Percentiles rank a stretch among this genome's conserved stretches.
These are phyloP conservation scores for Ceratocystis smalleyi DNA, from an alignment of 2,329 filamentous ascomycete species.

Conservation along the genomic window DNA sequence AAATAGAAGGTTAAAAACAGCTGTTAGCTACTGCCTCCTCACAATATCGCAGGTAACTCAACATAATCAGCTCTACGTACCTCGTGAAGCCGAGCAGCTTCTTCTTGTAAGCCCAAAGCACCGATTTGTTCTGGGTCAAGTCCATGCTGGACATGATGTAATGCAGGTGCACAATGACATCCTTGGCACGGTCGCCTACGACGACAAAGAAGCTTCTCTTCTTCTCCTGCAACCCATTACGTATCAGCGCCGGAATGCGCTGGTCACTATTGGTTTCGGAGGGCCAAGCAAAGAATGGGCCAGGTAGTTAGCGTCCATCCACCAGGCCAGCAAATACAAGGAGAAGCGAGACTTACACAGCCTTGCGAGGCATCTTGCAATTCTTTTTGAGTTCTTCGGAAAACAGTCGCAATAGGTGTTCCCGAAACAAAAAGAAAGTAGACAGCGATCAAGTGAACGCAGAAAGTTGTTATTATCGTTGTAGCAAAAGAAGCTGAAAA, in stretches of 20 bases:
- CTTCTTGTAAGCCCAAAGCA: slow-evolving; percentile 98
- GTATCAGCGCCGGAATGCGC: slow-evolving; percentile 78
- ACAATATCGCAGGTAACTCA: not conserved
- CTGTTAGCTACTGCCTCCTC: not conserved
- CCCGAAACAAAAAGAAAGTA: not conserved
- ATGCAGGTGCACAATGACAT: slow-evolving; percentile 86
- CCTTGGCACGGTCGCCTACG: slow-evolving; percentile 84
- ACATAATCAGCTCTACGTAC: slow-evolving; percentile 23
- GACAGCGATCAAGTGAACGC: too few relatives aligned
- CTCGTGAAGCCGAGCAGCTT: slow-evolving; percentile 86
- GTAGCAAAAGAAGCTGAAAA: not conserved
- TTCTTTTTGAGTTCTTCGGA: slow-evolving; percentile 1
- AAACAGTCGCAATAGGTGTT: not conserved
- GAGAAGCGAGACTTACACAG: slow-evolving; percentile 28
- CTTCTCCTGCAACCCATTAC: slow-evolving; percentile 86
- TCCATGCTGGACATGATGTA: slow-evolving; percentile 84
- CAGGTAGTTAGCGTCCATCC: not conserved
- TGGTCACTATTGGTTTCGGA: slow-evolving; percentile 45
- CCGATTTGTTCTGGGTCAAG: slow-evolving; percentile 78
- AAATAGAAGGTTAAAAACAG: not conserved
- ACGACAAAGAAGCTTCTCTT: slow-evolving; percentile 97
- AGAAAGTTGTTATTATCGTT: not conserved
- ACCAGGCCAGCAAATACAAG: not conserved
- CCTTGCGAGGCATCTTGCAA: slow-evolving; percentile 43
- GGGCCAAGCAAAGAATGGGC: slow-evolving; percentile 6